Evolutionary conservation across 352 stramenopile genomes (phyloP).

Genomic region (Phytophthora pinifolia): DNA sequence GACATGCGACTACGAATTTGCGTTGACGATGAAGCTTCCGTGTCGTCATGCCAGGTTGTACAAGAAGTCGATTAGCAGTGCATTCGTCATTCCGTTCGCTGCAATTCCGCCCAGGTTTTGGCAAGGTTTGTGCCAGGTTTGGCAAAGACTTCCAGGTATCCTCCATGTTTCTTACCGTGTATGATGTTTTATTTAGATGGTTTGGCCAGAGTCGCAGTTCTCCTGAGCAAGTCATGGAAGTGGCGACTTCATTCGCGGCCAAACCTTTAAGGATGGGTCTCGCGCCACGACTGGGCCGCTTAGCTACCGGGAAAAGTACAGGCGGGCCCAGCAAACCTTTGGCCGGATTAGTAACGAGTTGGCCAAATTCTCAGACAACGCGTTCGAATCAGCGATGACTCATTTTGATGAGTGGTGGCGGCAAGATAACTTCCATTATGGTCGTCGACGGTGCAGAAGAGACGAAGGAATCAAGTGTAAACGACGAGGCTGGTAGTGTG

Average conservation of each 20-base stretch:
- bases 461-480: background rate
- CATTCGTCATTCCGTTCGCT: conserved; percentile 5
- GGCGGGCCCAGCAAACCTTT: background rate
- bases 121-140: no score
- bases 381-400: conserved; percentile 1
- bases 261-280: conserved; percentile 4
- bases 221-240: background rate
- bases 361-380: background rate
- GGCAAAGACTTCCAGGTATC: no score
- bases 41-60: conserved; percentile 10
- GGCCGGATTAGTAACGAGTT: conserved; percentile 6
- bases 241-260: conserved; percentile 4
- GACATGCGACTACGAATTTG: conserved; percentile 11
- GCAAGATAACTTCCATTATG: background rate
- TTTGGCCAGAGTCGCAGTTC: conserved; percentile 2
- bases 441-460: background rate
- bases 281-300: background rate
- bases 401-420: conserved; percentile 6
- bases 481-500: no score
- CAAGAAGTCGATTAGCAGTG: conserved; percentile 2
- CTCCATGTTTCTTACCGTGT: conserved; percentile 3
- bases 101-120: conserved; percentile 6
- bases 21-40: conserved; percentile 11
- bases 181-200: conserved; percentile 8
- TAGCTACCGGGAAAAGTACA: conserved; percentile 7